Evolutionary conservation across 805 yeast genomes (phyloP).

Genomic region (Kodamaea fukazawae): DNA sequence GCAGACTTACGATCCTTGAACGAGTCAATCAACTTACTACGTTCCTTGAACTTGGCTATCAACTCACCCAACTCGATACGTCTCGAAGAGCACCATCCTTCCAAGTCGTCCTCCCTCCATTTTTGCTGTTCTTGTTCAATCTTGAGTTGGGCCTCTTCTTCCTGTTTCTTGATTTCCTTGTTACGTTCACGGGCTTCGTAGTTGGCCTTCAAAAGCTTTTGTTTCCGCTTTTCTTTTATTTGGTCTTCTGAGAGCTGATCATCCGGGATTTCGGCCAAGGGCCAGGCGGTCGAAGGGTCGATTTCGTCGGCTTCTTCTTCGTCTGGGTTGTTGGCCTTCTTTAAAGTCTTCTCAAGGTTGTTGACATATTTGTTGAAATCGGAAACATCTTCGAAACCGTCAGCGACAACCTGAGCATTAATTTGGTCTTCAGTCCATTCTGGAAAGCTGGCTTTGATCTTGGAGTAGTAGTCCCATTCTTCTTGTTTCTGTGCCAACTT

Average conservation of each 20-base stretch:
- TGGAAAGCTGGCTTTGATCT: constrained; percentile 51
- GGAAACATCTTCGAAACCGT: constrained; percentile 73
- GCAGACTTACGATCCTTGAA: constrained; percentile 84
- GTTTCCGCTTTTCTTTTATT: constrained; percentile 82
- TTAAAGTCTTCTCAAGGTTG: constrained; percentile 66
- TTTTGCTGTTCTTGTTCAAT: constrained; percentile 63
- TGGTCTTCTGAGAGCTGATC: constrained; percentile 76
- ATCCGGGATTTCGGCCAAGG: constrained; percentile 81
- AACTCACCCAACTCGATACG: constrained; percentile 57
- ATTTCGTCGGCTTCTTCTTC: constrained; percentile 39
- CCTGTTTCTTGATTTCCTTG: constrained; percentile 71
- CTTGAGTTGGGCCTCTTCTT: constrained; percentile 56
- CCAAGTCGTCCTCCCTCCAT: constrained; percentile 73
- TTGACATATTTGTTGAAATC: constrained; percentile 67
- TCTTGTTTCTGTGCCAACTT: constrained; percentile 76
- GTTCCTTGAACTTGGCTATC: constrained; percentile 63
- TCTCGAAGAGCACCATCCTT: constrained; percentile 76
- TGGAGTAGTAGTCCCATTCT: constrained; percentile 69
- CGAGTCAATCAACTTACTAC: constrained; percentile 68
- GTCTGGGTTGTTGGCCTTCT: constrained; percentile 61
- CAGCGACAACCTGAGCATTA: constrained; percentile 55
- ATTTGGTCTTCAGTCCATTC: constrained; percentile 51
- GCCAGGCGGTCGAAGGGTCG: constrained; percentile 58
- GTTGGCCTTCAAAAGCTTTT: constrained; percentile 77
- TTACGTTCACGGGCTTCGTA: constrained; percentile 85